A percentile compares a stretch with the other conserved stretches of the same genome.
Conservation (phyloP, 208 protist species). For the Herpetomonas tarakana region DNA sequence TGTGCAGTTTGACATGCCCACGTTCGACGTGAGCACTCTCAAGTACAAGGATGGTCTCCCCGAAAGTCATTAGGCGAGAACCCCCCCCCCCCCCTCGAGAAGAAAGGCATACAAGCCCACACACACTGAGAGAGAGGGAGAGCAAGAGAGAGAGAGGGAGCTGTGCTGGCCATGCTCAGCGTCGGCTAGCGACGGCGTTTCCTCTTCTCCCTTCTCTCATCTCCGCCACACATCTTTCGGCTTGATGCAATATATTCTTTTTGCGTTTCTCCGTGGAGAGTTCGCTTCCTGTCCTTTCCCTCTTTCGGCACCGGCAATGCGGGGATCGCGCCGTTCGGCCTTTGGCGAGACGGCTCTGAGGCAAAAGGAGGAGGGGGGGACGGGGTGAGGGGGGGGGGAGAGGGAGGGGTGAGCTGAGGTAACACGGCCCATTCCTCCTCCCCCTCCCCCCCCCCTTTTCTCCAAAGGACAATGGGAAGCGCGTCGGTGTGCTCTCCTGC, state of each 20-base stretch:
- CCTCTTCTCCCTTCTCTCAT: constrained; percentile 8
- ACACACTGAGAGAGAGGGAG: no score
- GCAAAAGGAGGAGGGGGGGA: no score
- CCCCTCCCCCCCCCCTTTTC: no score
- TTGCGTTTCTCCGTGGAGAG: constrained; percentile 14
- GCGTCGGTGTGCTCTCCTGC: no score
- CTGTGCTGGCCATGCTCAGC: no score
- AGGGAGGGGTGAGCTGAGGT: no score
- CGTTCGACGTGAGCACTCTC: constrained; percentile 62
- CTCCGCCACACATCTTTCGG: constrained; percentile 2
- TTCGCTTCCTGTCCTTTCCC: constrained; percentile 5
- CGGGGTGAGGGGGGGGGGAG: no score
- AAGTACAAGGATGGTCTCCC: constrained; percentile 76
- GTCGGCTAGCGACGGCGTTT: neutral
- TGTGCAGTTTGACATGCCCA: constrained; percentile 83
- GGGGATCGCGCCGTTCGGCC: no score
- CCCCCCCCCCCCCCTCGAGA: neutral
- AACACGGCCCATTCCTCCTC: no score
- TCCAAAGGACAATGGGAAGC: no score
- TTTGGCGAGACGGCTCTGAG: no score
- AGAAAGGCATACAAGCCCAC: constrained; percentile 3
- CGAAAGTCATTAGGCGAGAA: constrained; percentile 1
- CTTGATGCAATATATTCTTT: neutral
- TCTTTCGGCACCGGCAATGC: constrained; percentile 15
- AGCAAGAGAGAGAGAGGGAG: no score